These are phyloP conservation scores for Cytospora chrysosperma DNA, from an alignment of 2,329 filamentous ascomycete genomes.

Conservation along the genomic window DNA sequence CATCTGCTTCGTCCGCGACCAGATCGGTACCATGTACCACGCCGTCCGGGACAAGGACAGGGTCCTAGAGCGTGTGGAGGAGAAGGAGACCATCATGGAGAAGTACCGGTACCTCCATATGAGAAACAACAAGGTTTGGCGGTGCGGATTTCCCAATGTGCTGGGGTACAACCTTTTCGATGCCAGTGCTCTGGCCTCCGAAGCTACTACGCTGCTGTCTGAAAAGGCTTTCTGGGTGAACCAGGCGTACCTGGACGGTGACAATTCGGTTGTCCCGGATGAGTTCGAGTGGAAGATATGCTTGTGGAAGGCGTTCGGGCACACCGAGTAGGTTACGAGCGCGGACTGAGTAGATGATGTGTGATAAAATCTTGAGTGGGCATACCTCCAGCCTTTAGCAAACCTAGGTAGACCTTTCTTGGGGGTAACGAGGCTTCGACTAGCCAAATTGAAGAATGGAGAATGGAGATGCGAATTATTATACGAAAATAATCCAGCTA, in stretches of 20 bases:
- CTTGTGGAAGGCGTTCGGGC: not conserved
- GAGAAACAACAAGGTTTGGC: slow-evolving; percentile 5
- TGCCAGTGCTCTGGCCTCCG: not conserved
- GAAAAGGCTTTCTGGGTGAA: slow-evolving; percentile 15
- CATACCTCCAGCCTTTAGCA: not conserved
- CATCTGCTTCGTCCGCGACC: slow-evolving; percentile 21
- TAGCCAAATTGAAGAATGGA: not conserved
- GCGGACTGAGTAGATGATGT: not conserved
- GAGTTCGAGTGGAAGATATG: not conserved
- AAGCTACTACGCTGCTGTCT: not conserved
- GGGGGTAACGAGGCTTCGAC: not conserved
- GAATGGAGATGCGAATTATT: not conserved
- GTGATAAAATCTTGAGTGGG: too few species aligned
- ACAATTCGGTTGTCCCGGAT: not conserved
- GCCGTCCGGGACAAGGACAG: not conserved
- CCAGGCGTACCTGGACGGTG: not conserved
- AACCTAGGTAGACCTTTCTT: not conserved
- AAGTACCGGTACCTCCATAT: slow-evolving; percentile 5
- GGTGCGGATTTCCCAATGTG: slow-evolving; percentile 20
- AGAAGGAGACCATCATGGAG: slow-evolving; percentile 4
- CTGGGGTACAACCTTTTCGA: slow-evolving; percentile 12
- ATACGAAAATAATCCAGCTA: not conserved
- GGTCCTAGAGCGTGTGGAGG: slow-evolving; percentile 2
- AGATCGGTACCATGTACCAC: slow-evolving; percentile 15
- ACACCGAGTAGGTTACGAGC: not conserved